A percentile compares a stretch with the other conserved stretches of the same genome.
These are phyloP conservation scores for Silene latifolia DNA, from an alignment of 148 eudicot species.

Conservation along the genomic window DNA sequence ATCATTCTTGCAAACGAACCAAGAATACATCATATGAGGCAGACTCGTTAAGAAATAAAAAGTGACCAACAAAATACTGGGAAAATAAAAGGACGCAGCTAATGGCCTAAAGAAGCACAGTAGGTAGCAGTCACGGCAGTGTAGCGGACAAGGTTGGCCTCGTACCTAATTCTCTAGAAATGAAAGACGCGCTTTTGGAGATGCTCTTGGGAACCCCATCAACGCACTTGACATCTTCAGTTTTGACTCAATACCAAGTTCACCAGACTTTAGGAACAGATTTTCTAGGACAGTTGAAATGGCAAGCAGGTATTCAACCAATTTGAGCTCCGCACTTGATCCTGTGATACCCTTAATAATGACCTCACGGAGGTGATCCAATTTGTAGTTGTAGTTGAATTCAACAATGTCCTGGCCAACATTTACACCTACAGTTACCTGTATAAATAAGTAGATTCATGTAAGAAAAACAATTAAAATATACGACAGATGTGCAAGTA, in stretches of 20 bases:
- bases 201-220: background rate
- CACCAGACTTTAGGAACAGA: background rate
- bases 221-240: background rate
- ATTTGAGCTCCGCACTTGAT: constrained; percentile 10
- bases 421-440: background rate
- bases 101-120: too few relatives aligned
- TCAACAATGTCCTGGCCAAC: background rate
- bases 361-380: background rate
- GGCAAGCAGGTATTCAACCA: constrained; percentile 8
- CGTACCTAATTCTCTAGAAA: background rate
- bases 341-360: background rate
- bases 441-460: too few relatives aligned
- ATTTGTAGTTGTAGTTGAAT: background rate
- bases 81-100: too few relatives aligned
- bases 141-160: background rate
- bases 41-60: too few relatives aligned
- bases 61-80: too few relatives aligned
- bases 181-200: background rate
- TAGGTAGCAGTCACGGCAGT: too few relatives aligned
- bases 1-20: too few relatives aligned
- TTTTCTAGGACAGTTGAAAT: background rate
- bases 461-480: background rate
- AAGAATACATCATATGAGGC: too few relatives aligned
- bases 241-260: background rate
- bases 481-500: background rate